A percentile compares a stretch with the other conserved stretches of the same genome.
These are phyloP conservation scores for Mariannaea elegans DNA, from an alignment of 2,329 filamentous ascomycete species.

Conservation along the genomic window DNA sequence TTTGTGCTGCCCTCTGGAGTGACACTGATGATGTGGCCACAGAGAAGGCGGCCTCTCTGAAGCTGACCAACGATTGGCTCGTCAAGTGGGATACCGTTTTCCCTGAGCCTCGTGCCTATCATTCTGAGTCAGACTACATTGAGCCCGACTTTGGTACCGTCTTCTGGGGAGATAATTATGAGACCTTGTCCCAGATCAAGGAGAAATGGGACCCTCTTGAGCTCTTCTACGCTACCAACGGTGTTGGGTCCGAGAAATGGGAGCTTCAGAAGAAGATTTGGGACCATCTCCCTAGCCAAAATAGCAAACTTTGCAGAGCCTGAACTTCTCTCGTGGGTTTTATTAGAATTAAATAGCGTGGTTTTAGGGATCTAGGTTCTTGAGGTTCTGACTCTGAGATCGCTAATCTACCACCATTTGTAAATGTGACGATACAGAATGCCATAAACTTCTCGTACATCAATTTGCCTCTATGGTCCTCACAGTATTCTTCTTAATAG, in stretches of 20 bases:
- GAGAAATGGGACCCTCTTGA: slow-evolving; percentile 54
- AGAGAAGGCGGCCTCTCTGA: slow-evolving; percentile 21
- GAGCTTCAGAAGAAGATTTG: slow-evolving; percentile 41
- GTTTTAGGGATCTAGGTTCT: too few relatives aligned
- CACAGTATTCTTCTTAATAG: too few relatives aligned
- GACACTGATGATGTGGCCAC: slow-evolving; percentile 17
- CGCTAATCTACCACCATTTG: too few relatives aligned
- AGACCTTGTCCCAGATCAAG: slow-evolving; percentile 54
- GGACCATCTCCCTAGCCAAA: slow-evolving; percentile 26
- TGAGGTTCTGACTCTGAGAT: too few relatives aligned
- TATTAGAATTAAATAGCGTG: not conserved
- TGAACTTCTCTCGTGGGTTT: not conserved
- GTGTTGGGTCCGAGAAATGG: slow-evolving; percentile 63
- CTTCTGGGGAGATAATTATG: slow-evolving; percentile 60
- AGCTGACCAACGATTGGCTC: slow-evolving; percentile 22
- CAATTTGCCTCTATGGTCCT: too few relatives aligned
- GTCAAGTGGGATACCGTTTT: slow-evolving; percentile 33
- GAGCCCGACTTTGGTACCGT: slow-evolving; percentile 55
- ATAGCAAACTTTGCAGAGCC: slow-evolving; percentile 27
- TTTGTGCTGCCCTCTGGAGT: slow-evolving; percentile 22
- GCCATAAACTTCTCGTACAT: too few relatives aligned
- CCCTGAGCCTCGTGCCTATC: slow-evolving; percentile 55
- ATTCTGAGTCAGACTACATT: slow-evolving; percentile 62
- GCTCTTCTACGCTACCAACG: slow-evolving; percentile 58
- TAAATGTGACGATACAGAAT: too few relatives aligned